Evolutionary conservation across 176 grass and related monocot species (phyloP).

Genomic region (Tuctoria greenei): DNA sequence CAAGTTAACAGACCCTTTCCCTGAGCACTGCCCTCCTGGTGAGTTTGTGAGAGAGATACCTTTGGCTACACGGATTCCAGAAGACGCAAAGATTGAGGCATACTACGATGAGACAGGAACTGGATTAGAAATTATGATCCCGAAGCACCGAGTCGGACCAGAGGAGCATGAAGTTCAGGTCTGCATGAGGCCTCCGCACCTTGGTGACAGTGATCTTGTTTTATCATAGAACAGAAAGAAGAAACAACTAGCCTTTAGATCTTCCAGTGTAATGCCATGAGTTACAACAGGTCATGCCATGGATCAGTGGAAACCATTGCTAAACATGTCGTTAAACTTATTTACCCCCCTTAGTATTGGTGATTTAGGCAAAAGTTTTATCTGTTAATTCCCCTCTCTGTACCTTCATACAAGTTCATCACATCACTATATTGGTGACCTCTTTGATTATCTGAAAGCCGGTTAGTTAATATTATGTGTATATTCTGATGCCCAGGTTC

Average conservation of each 20-base stretch:
- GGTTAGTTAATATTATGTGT: slow-evolving; percentile 33
- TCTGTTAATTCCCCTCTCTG: slow-evolving; percentile 33
- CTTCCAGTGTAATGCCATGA: slow-evolving; percentile 34
- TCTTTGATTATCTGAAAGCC: slow-evolving; percentile 44
- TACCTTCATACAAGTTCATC: slow-evolving; percentile 22
- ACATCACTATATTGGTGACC: slow-evolving; percentile 40
- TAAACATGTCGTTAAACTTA: slow-evolving; percentile 28
- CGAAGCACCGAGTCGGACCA: slow-evolving; percentile 61
- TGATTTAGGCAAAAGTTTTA: slow-evolving; percentile 34
- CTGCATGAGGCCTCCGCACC: slow-evolving; percentile 70
- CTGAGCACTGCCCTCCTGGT: slow-evolving; percentile 63
- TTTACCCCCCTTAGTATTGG: slow-evolving; percentile 20
- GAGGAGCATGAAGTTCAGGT: slow-evolving; percentile 83
- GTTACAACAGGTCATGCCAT: slow-evolving; percentile 28
- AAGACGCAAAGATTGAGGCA: slow-evolving; percentile 66
- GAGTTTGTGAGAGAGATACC: slow-evolving; percentile 77
- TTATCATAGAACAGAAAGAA: slow-evolving; percentile 47
- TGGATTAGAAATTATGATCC: slow-evolving; percentile 70
- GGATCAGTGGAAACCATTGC: slow-evolving; percentile 11
- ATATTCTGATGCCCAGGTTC: slow-evolving; percentile 32
- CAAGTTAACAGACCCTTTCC: slow-evolving; percentile 56
- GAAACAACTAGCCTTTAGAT: slow-evolving; percentile 30
- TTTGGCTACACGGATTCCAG: slow-evolving; percentile 67
- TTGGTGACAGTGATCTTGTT: slow-evolving; percentile 58
- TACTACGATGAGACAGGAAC: slow-evolving; percentile 74